Evolutionary conservation across 805 yeast species (phyloP), one percentile per base, ranked within the genome.

Genomic region (Barnettozyma wickerhamii): DNA sequence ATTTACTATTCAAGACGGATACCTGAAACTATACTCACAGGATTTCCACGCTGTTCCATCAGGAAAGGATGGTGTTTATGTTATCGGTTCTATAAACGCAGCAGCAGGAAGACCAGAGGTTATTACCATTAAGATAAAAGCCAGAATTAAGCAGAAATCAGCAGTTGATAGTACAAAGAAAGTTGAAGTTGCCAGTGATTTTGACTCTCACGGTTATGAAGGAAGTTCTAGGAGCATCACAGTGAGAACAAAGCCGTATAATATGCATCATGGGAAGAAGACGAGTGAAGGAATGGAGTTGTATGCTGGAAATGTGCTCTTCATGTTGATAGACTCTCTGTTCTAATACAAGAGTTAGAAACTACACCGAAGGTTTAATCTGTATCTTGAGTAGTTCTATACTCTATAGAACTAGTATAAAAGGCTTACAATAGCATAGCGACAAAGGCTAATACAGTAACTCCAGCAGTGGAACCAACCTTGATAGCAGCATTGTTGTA

Each of bases 121-220:
- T 13, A 30, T 35, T 15, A 29, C 29, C 9, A 10, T 50, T 38
- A 10, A 34, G 31, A 29, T 55, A 42, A 35, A 13, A 24, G 29
- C 35, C 2, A 23, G 29, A 2, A 28, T 28, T 18, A 28, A 28
- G n/a, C 15, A 28, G 14, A 28, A 28, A n/a, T 28, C 9, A 9
- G 7, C 30, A n/a, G n/a, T n/a, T n/a, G n/a, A n/a, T n/a, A n/a
- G n/a, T n/a, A n/a, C n/a, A n/a, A n/a, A n/a, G n/a, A n/a, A n/a
- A n/a, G n/a, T n/a, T n/a, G n/a, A n/a, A n/a, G n/a, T n/a, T n/a
- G n/a, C n/a, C n/a, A n/a, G n/a, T n/a, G 30, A 28, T 28, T 28
- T 10, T 28, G 30, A 28, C 14, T 15, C 30, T 4, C 30, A 15
- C 15, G 17, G 15, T 10, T 28, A 28, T 13, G 12, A 10, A 28